Evolutionary conservation across 2,329 filamentous ascomycete genomes (phyloP).

Genomic region (Diaporthe capsici): DNA sequence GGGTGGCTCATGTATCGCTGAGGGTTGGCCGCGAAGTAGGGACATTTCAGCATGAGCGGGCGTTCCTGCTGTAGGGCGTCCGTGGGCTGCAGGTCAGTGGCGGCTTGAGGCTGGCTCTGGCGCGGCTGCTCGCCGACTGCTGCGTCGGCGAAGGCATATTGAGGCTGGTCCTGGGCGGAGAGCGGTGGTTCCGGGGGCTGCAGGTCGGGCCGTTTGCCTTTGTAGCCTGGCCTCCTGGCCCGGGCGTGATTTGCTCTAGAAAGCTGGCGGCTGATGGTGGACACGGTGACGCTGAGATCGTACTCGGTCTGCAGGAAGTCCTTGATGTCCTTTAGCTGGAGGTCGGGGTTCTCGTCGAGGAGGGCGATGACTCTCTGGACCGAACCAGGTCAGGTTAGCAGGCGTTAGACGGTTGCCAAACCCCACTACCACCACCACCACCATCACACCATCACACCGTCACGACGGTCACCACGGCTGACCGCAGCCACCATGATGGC

Average conservation of each 20-base stretch:
- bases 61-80: neutral
- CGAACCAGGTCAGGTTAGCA: neutral
- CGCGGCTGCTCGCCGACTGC: conserved; percentile 11
- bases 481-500: neutral
- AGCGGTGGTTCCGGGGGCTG: conserved; percentile 18
- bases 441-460: neutral
- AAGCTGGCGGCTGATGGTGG: conserved; percentile 41
- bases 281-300: conserved; percentile 39
- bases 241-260: conserved; percentile 36
- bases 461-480: neutral
- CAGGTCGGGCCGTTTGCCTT: conserved; percentile 39
- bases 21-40: conserved; percentile 35
- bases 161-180: neutral
- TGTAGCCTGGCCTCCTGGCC: conserved; percentile 40
- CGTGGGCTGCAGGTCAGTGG: neutral
- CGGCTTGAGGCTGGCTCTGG: conserved; percentile 3
- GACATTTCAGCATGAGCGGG: conserved; percentile 33
- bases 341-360: conserved; percentile 39
- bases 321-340: conserved; percentile 38
- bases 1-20: conserved; percentile 33
- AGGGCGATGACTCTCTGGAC: conserved; percentile 40
- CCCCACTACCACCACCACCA: neutral
- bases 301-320: conserved; percentile 39
- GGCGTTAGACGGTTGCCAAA: neutral
- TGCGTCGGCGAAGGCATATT: neutral